A percentile compares a stretch with the other conserved stretches of the same genome.
These are phyloP conservation scores for Kappamyces sp. DNA, from an alignment of 192 early-diverging fungal genomes.

Conservation along the genomic window DNA sequence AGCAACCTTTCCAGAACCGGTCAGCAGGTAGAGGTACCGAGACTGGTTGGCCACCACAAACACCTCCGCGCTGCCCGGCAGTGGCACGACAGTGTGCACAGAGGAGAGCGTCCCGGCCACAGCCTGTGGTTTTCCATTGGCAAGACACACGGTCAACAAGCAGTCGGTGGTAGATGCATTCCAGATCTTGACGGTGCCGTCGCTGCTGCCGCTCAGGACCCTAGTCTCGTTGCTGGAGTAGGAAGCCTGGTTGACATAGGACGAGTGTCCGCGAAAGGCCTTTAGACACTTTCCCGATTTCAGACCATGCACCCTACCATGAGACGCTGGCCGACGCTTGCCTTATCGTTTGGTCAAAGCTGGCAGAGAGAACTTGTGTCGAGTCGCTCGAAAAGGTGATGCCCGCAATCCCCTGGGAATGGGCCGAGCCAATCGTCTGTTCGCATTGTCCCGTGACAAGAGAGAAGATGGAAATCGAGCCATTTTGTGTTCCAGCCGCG, in stretches of 20 bases:
- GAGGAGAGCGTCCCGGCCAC: conserved; percentile 31
- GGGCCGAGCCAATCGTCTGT: conserved; percentile 72
- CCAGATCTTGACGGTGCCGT: conserved; percentile 92
- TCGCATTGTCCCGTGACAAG: conserved; percentile 65
- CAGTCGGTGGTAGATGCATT: conserved; percentile 71
- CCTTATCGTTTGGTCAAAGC: conserved; percentile 74
- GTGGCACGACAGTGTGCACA: conserved; percentile 51
- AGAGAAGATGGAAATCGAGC: conserved; percentile 84
- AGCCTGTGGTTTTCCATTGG: conserved; percentile 43
- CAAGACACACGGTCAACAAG: conserved; percentile 54
- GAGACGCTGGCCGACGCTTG: conserved; percentile 20
- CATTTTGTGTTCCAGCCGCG: conserved; percentile 78
- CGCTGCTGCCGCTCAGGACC: conserved; percentile 75
- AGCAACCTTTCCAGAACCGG: conserved; percentile 48
- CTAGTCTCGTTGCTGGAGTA: conserved; percentile 66
- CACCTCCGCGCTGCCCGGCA: conserved; percentile 52
- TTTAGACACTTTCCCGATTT: conserved; percentile 89
- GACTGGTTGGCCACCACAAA: conserved; percentile 77
- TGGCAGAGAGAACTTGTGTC: conserved; percentile 69
- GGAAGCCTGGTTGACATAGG: conserved; percentile 74
- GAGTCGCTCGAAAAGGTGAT: conserved; percentile 73
- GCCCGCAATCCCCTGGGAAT: conserved; percentile 76
- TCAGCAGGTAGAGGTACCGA: conserved; percentile 64
- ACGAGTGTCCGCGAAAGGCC: conserved; percentile 87
- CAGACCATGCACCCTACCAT: conserved; percentile 71